Base-by-base conservation (phyloP, 805 yeast species). In the Lachancea meyersii region DNA sequence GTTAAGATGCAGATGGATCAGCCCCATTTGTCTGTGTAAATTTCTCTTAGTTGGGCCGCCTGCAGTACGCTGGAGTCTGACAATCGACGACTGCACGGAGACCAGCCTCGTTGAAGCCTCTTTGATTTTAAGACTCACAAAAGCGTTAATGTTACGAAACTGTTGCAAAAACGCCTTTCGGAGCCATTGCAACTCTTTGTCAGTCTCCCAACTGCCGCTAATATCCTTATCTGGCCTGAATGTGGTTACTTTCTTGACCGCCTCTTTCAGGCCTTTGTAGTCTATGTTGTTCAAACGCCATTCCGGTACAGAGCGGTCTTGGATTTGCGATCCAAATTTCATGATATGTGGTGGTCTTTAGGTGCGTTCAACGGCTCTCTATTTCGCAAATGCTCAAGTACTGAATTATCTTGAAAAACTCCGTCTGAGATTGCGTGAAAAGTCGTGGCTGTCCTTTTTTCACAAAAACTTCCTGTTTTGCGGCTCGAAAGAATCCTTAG, bases 261-360 rank as follows among this genome's bases (percentile, higher is more conserved):
- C 70, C 4, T 65, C 64, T 62, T 88, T 89, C 44, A 89, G 60
- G 28, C 79, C 85, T 51, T 86, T 82, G 64, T 89, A 89, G 55
- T 86, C 88, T 31, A 89, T 71, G 61, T 89, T 87, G 63, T 86
- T 82, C 48, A 77, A 75, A 53, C 76, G 75, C 97, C 97, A 89
- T 66, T 86, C 93, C 1, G 89, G 87, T 19, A 87, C 83, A 10
- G 95, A 83, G 52, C 86, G 72, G 49, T 76, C 79, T 41, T 75
- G 69, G 18, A 89, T 71, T 55, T 83, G 88, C 32, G 77, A 71
- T 40, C 96, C 96, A 62, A 88, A 89, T 65, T 87, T 91, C 97
- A 89, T 89, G 17, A 8, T 21, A 14, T 28, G 5, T 16, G 8
- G 17, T 16, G 17, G 19, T 7, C 4, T 30, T 35, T 13, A 6